Percentiles rank a stretch among this genome's conserved stretches.
phyloP scores from a whole-genome alignment of 108 stramenopile genomes.

The Cyclostephanos invisitatus region DNA sequence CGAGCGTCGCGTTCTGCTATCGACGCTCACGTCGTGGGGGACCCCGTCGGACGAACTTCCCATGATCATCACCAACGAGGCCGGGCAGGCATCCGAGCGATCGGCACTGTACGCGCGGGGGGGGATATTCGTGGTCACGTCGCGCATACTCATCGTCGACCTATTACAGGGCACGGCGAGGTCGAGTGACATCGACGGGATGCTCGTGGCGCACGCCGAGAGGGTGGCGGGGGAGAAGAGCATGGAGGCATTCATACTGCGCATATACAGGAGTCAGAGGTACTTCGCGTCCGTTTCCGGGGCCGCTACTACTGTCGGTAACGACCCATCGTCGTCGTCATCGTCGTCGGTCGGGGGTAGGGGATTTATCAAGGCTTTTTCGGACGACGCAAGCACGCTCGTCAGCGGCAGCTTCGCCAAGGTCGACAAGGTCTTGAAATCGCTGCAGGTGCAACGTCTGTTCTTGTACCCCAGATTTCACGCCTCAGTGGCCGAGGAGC shows the following conservation, averaged over 20 bases:
- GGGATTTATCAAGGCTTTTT: slow-evolving; percentile 96
- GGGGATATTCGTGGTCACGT: slow-evolving; percentile 86
- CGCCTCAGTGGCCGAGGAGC: slow-evolving; percentile 66
- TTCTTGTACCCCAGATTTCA: slow-evolving; percentile 97
- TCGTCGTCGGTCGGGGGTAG: slow-evolving; percentile 25
- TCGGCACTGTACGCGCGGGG: slow-evolving; percentile 63
- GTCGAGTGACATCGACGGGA: slow-evolving; percentile 79
- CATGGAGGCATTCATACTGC: slow-evolving; percentile 95
- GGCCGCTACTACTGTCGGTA: slow-evolving; percentile 16
- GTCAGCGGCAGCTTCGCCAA: slow-evolving; percentile 83
- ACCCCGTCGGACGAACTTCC: slow-evolving; percentile 70
- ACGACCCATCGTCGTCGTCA: slow-evolving; percentile 1
- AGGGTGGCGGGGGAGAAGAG: slow-evolving; percentile 85
- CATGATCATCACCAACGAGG: slow-evolving; percentile 76
- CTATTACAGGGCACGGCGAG: slow-evolving; percentile 77
- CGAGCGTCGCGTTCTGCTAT: slow-evolving; percentile 61
- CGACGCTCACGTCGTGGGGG: slow-evolving; percentile 74
- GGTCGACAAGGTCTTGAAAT: slow-evolving; percentile 85
- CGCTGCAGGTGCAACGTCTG: slow-evolving; percentile 78
- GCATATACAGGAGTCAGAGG: slow-evolving; percentile 83
- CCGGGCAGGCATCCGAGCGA: slow-evolving; percentile 74
- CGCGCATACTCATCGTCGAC: slow-evolving; percentile 96
- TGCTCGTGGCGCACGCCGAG: slow-evolving; percentile 94
- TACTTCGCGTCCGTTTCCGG: slow-evolving; percentile 30
- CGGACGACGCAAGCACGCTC: slow-evolving; percentile 86